Evolutionary conservation across 192 early-diverging fungal species (phyloP), one percentile per base, ranked within the genome.

Genomic region (Pilobolus umbonatus): DNA sequence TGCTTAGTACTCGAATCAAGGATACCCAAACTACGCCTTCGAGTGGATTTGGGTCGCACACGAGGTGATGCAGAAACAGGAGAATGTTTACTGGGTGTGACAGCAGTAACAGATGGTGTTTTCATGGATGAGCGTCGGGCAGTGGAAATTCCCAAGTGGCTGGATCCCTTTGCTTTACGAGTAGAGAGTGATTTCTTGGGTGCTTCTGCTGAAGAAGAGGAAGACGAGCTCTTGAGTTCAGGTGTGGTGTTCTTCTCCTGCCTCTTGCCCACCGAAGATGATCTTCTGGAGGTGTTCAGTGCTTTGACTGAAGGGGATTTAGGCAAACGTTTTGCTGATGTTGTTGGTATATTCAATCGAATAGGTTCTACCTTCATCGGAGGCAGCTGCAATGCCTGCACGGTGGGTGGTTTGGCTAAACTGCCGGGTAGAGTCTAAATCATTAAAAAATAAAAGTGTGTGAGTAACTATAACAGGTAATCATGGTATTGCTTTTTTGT

Each of bases 321-420:
- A 14, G 11, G 21, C 0, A 24, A 12, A 1, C 12, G 17, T 21
- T 25, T 46, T 22, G 22, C 30, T 17, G 60, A 50, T 30, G 28
- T 7, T 25, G 50, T 29, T 9, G 62, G 62, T 22, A 65, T 52
- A 32, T 36, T 65, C n/a, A 65, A 29, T 17, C 58, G 48, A 9
- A 69, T 64, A 1, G 67, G 67, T 7, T 69, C 61, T 4, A 69
- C 42, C n/a, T 69, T 69, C 67, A 69, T 69, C 0, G 67, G 67
- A 25, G 67, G 67, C 17, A 69, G 34, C 12, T 38, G 4, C 22
- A 67, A 35, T 2, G 65, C 22, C 55, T 69, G 48, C 6, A 54
- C 32, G 10, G 25, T 51, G 6, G 67, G 67, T 2, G 56, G 61
- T 26, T 69, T 58, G 5, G 61, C 67, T 2, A 69, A 38, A 55